Conservation (phyloP, 257 asterid genomes). For the Schizonepeta tenuifolia region DNA sequence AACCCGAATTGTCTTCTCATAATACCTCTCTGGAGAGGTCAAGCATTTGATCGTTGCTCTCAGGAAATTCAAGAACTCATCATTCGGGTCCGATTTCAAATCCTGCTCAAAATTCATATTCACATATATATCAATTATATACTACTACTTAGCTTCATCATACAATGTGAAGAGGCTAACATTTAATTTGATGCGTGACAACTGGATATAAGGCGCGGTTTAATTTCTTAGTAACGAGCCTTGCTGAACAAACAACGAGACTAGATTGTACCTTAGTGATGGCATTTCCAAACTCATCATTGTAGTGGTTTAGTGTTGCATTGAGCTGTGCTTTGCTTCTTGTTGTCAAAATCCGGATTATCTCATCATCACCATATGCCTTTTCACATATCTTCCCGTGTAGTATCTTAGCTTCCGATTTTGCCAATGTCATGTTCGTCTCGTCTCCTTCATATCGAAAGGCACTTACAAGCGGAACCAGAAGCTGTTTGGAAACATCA, state of each 20-base stretch:
- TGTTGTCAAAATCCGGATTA: constrained; percentile 71
- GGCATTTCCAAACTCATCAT: constrained; percentile 70
- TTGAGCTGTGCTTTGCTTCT: constrained; percentile 94
- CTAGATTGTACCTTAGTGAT: constrained; percentile 63
- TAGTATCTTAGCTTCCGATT: constrained; percentile 78
- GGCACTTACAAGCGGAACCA: constrained; percentile 89
- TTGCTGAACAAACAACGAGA: neutral
- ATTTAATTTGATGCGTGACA: neutral
- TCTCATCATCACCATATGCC: constrained; percentile 70
- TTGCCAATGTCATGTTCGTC: constrained; percentile 69
- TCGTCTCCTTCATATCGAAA: constrained; percentile 86
- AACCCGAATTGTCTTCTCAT: constrained; percentile 67
- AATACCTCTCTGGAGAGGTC: constrained; percentile 75
- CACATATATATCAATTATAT: neutral
- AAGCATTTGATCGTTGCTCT: constrained; percentile 75
- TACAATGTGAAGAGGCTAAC: neutral
- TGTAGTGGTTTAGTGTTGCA: constrained; percentile 82
- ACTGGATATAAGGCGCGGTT: neutral
- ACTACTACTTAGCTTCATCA: too few species aligned
- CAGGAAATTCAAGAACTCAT: constrained; percentile 64
- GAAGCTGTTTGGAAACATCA: constrained; percentile 76
- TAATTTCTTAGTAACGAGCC: too few species aligned
- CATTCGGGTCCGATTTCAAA: constrained; percentile 58
- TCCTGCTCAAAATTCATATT: constrained; percentile 51
- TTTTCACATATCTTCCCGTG: constrained; percentile 73